These are phyloP conservation scores for Scheffersomyces lignicola DNA, from an alignment of 1,139 yeast genomes.

Conservation along the genomic window DNA sequence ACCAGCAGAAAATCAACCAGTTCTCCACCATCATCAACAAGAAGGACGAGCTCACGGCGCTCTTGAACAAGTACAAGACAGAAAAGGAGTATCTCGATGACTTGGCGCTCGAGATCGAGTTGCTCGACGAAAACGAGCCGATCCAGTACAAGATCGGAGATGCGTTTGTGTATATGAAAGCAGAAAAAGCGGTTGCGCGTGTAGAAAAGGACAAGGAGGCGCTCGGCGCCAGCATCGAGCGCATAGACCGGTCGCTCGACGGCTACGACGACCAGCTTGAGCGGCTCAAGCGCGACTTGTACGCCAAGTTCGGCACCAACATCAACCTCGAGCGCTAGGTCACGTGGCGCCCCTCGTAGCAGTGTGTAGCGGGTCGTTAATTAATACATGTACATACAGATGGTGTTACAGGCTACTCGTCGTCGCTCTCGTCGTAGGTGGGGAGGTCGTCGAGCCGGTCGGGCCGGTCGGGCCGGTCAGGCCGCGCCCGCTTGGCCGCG, in stretches of 20 bases:
- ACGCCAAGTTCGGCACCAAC: slow-evolving; percentile 86
- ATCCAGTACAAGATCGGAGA: slow-evolving; percentile 76
- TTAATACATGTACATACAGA: not conserved
- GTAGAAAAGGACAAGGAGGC: slow-evolving; percentile 61
- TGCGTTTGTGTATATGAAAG: slow-evolving; percentile 67
- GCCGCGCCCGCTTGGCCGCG: slow-evolving; percentile 10
- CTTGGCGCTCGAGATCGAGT: slow-evolving; percentile 78
- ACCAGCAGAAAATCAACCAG: slow-evolving; percentile 84
- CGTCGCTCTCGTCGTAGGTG: slow-evolving; percentile 41
- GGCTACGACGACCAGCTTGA: slow-evolving; percentile 54
- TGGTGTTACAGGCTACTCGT: slow-evolving; percentile 14
- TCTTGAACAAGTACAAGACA: slow-evolving; percentile 49
- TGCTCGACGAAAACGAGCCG: slow-evolving; percentile 75
- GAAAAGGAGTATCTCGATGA: slow-evolving; percentile 92
- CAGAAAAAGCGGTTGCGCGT: slow-evolving; percentile 61
- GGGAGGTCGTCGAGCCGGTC: slow-evolving; percentile 24
- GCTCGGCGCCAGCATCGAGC: slow-evolving; percentile 50
- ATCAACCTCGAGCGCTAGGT: slow-evolving; percentile 72
- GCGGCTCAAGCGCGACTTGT: slow-evolving; percentile 67
- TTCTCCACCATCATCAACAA: slow-evolving; percentile 80
- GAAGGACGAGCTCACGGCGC: slow-evolving; percentile 57
- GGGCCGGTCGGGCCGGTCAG: slow-evolving; percentile 5
- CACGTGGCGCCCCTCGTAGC: not conserved
- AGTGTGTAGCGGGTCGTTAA: not conserved
- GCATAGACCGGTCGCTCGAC: slow-evolving; percentile 48